phyloP scores from a whole-genome alignment of 2,329 filamentous ascomycete species.

The Penicillium sp. region DNA sequence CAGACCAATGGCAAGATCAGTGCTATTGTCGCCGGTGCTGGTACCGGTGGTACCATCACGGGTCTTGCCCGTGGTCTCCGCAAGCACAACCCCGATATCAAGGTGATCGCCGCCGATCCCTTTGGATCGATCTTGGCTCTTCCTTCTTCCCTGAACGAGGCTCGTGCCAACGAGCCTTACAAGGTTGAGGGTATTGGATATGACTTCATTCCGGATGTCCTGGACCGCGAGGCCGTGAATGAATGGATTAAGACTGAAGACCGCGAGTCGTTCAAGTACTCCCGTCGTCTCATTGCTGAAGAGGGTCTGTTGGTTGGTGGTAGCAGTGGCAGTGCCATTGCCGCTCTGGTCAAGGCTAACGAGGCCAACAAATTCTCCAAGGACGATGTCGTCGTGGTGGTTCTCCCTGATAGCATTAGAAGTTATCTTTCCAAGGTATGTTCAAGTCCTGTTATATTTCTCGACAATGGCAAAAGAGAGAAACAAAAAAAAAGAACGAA shows the following conservation, averaged over 20 bases:
- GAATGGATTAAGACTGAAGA: constrained; percentile 99
- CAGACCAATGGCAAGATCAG: constrained; percentile 83
- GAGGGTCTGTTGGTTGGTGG: constrained; percentile 93
- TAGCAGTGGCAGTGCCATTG: constrained; percentile 88
- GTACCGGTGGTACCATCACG: constrained; percentile 93
- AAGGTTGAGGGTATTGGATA: constrained; percentile 99
- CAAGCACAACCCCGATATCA: constrained; percentile 83
- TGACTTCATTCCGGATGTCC: constrained; percentile 94
- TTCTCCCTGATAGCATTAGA: constrained; percentile 93
- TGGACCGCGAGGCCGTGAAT: constrained; percentile 77
- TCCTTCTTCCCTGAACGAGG: constrained; percentile 76
- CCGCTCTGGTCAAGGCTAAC: constrained; percentile 73
- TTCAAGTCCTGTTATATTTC: not conserved
- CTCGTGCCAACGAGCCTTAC: constrained; percentile 79
- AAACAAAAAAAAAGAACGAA: too few relatives aligned
- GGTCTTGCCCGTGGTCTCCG: constrained; percentile 80
- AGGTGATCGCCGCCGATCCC: constrained; percentile 90
- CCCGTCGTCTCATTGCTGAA: constrained; percentile 87
- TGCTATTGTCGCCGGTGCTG: constrained; percentile 72
- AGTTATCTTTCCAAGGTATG: constrained; percentile 87
- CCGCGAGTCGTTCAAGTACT: constrained; percentile 83
- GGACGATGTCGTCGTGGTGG: constrained; percentile 84
- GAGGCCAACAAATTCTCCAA: constrained; percentile 76
- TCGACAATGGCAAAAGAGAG: not conserved
- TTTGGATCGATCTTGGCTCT: constrained; percentile 87